Evolutionary conservation across 2,329 filamentous ascomycete genomes (phyloP).

Genomic region (Botryotinia narcissicola): DNA sequence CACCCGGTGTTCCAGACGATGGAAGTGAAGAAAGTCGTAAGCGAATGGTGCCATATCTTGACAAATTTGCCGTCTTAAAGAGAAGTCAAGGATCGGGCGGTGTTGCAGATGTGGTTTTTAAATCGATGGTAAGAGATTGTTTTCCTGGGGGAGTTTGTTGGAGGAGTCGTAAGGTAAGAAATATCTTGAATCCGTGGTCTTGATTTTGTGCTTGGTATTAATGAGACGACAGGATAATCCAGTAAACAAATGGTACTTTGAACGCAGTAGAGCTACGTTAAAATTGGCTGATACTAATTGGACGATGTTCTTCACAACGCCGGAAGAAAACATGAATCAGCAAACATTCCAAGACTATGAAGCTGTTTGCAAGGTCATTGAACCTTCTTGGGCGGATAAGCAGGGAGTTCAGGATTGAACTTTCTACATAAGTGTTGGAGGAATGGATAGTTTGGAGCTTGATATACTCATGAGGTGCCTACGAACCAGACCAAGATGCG

Average conservation of each 20-base stretch:
- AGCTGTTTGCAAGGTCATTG: constrained; percentile 64
- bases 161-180: constrained; percentile 57
- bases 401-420: constrained; percentile 56
- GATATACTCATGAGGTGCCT: neutral
- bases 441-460: neutral
- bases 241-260: constrained; percentile 99
- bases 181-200: neutral
- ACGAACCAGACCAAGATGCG: neutral
- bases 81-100: constrained; percentile 85
- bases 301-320: constrained; percentile 98
- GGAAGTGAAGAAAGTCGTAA: constrained; percentile 50
- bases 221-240: constrained; percentile 67
- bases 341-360: constrained; percentile 66
- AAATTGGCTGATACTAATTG: constrained; percentile 81
- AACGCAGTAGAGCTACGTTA: constrained; percentile 78
- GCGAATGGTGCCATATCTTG: constrained; percentile 84
- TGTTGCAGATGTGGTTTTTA: constrained; percentile 94
- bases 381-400: constrained; percentile 62
- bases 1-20: constrained; percentile 56
- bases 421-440: no score
- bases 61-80: constrained; percentile 94
- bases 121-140: constrained; percentile 86
- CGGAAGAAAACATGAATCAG: constrained; percentile 55
- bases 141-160: constrained; percentile 90
- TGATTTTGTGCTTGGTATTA: neutral